Conservation (phyloP, 2,329 filamentous ascomycete species). For the Ciborinia camelliae region DNA sequence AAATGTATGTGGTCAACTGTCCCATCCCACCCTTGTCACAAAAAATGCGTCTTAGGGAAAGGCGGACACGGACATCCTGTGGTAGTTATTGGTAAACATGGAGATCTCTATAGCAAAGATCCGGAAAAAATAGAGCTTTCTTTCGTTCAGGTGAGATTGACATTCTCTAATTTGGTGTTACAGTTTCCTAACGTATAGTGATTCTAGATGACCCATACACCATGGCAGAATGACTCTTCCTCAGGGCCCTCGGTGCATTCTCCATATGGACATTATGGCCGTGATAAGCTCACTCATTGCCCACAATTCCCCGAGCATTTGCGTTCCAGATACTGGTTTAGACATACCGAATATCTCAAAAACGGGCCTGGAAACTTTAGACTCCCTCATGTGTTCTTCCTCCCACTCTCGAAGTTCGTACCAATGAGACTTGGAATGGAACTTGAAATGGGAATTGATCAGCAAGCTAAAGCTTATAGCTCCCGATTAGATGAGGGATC, state of each 20-base stretch:
- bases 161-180: neutral
- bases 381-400: neutral
- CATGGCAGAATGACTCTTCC: too few relatives aligned
- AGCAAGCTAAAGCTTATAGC: neutral
- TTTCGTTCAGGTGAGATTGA: neutral
- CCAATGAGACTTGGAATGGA: too few relatives aligned
- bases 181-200: too few relatives aligned
- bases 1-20: neutral
- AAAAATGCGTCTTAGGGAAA: neutral
- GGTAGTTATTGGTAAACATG: neutral
- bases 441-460: neutral
- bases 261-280: neutral
- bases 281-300: too few relatives aligned
- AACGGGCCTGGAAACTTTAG: neutral
- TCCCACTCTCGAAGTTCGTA: fast-evolving
- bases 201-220: conserved; percentile 2
- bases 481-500: neutral
- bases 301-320: neutral
- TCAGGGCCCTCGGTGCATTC: neutral
- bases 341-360: neutral
- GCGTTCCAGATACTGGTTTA: neutral
- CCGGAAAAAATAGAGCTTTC: neutral
- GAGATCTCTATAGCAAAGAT: neutral
- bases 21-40: neutral
- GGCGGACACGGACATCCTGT: neutral